A percentile compares a stretch with the other conserved stretches of the same genome.
These are phyloP conservation scores for Kalmusia sp. DNA, from an alignment of 2,329 filamentous ascomycete species.

Conservation along the genomic window DNA sequence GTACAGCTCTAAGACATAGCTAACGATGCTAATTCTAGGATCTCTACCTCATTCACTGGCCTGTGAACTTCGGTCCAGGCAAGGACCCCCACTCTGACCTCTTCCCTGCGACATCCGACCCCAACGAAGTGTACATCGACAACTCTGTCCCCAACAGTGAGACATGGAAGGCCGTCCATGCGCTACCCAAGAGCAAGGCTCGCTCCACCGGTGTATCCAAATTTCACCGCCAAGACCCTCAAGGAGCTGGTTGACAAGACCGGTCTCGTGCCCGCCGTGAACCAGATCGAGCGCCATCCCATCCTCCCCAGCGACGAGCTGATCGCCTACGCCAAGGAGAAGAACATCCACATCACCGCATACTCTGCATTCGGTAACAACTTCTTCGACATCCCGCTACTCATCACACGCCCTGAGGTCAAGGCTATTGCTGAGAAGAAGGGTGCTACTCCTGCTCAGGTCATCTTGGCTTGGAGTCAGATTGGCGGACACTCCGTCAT, in stretches of 20 bases:
- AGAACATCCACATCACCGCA: slow-evolving; percentile 42
- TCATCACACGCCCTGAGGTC: slow-evolving; percentile 72
- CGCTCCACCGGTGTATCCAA: slow-evolving; percentile 40
- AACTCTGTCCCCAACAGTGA: slow-evolving; percentile 36
- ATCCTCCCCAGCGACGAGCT: slow-evolving; percentile 38
- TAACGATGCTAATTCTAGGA: slow-evolving; percentile 52
- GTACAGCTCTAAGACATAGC: background rate
- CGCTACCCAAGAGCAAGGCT: slow-evolving; percentile 47
- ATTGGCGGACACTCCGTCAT: slow-evolving; percentile 57
- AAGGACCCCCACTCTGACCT: slow-evolving; percentile 46
- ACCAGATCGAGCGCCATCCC: slow-evolving; percentile 42
- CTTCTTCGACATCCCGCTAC: slow-evolving; percentile 61
- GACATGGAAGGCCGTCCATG: slow-evolving; percentile 49
- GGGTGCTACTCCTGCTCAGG: slow-evolving; percentile 74
- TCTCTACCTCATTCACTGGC: slow-evolving; percentile 88
- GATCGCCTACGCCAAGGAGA: slow-evolving; percentile 36
- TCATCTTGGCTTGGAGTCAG: slow-evolving; percentile 87
- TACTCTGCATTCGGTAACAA: slow-evolving; percentile 53
- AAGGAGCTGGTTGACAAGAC: slow-evolving; percentile 62
- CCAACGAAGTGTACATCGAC: slow-evolving; percentile 56
- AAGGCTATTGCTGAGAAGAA: slow-evolving; percentile 70
- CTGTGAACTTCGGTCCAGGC: slow-evolving; percentile 73
- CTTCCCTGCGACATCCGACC: slow-evolving; percentile 54
- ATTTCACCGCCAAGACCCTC: slow-evolving; percentile 47
- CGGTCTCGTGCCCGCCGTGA: slow-evolving; percentile 33